Base-by-base conservation (phyloP, 306 rosid species). In the Calophaca sinica region DNA sequence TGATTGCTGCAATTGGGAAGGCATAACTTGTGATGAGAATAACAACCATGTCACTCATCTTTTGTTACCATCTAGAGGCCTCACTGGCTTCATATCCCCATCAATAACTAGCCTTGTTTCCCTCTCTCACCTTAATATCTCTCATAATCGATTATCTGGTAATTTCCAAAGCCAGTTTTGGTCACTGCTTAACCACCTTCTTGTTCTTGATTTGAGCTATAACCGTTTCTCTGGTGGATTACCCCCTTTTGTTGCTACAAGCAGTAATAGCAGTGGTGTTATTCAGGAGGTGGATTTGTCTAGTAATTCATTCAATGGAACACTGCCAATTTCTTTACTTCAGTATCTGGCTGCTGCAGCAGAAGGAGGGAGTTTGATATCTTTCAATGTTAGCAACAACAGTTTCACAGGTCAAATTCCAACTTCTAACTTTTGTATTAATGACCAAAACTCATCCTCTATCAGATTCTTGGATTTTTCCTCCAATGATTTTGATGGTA, bases 1-100 rank as follows among this genome's bases (percentile, higher is more conserved):
- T 39, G 97, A 92, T 62, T 94, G 99, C 63, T 94, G 99, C 31
- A 4, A 2, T 9, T 94, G 99, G 99, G 92, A 88, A 71, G 96
- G 99, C 10, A 63, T 94, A 2, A 0, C 5, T 44, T 91, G 97
- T 73, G 83, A 77, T 77, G 81, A 77, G 65, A 72, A 60, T 14
- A 74, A 79, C 58, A 71, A 36, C 0, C 79, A 84, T 32, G 98
- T 94, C 8, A 87, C 80, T 9, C 77, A 50, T 8, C 76, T 94
- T 4, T 44, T 4, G 15, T 79, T 92, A 36, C 91, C 93, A 0
- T 72, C 69, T 6, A 88, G 80, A 85, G 88, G 88, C 7, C 91
- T 94, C 14, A 15, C 29, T 48, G 93, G 97, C 29, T 62, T 26
- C 52, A 51, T 94, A 60, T 48, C 79, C 4, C 60, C 80, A 2